A percentile compares a stretch with the other conserved stretches of the same genome.
Evolutionary conservation across 768 basidiomycete genomes (phyloP).

Genomic region (Ramaria sp.): DNA sequence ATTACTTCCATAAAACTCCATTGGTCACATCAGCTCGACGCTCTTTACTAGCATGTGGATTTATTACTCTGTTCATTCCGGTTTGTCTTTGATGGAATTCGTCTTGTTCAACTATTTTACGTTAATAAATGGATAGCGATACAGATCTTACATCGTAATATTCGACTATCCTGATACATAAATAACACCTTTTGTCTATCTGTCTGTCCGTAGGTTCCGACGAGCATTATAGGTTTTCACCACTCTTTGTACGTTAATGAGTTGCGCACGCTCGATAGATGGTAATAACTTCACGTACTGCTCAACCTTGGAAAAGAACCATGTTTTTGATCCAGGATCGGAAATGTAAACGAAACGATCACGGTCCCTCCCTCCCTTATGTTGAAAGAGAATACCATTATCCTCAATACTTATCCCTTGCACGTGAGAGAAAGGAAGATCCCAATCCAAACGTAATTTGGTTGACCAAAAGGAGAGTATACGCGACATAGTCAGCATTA

Average conservation of each 20-base stretch:
- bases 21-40: background rate
- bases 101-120: background rate
- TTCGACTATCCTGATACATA: background rate
- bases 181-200: background rate
- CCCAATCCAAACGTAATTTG: slow-evolving; percentile 83
- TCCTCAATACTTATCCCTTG: slow-evolving; percentile 85
- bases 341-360: slow-evolving; percentile 71
- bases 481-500: slow-evolving; percentile 67
- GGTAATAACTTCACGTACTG: slow-evolving; percentile 1
- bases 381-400: slow-evolving; percentile 78
- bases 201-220: slow-evolving; percentile 26
- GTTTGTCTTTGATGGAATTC: background rate
- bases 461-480: slow-evolving; percentile 80
- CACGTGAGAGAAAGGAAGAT: slow-evolving; percentile 76
- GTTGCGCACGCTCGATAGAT: background rate
- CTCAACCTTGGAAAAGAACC: slow-evolving; percentile 74
- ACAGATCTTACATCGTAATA: background rate
- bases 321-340: slow-evolving; percentile 61
- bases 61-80: background rate
- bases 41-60: background rate
- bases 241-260: slow-evolving; percentile 27
- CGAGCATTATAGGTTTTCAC: slow-evolving; percentile 69
- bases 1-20: background rate
- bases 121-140: background rate
- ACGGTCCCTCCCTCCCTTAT: slow-evolving; percentile 64